phyloP scores from a whole-genome alignment of 371 early-diverging fungal genomes.

The Apophysomyces trapeziformis region DNA sequence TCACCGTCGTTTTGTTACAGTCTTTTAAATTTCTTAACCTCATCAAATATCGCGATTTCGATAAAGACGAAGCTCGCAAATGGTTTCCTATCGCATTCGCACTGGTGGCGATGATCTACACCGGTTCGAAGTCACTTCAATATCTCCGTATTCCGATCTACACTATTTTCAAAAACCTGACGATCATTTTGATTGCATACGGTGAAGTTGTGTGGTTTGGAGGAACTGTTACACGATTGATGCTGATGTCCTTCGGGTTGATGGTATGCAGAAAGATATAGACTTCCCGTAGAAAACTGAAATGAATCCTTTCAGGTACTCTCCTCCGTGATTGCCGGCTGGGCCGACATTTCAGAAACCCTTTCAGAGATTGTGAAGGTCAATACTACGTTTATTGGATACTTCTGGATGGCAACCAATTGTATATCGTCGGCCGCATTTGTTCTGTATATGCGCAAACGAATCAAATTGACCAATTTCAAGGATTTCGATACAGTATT shows the following conservation, averaged over 20 bases:
- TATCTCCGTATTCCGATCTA: conserved; percentile 94
- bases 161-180: conserved; percentile 98
- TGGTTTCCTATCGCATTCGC: conserved; percentile 92
- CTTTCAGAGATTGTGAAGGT: conserved; percentile 35
- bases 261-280: conserved; percentile 64
- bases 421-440: conserved; percentile 93
- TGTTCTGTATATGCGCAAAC: conserved; percentile 89
- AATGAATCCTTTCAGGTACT: conserved; percentile 52
- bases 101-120: conserved; percentile 96
- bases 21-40: conserved; percentile 65
- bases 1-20: conserved; percentile 43
- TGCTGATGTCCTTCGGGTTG: conserved; percentile 84
- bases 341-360: conserved; percentile 69
- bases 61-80: conserved; percentile 64
- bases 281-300: neutral
- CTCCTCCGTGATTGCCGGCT: conserved; percentile 91
- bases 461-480: conserved; percentile 84
- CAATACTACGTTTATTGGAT: conserved; percentile 61
- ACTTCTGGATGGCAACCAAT: conserved; percentile 88
- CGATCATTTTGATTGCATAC: conserved; percentile 96
- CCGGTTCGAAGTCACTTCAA: conserved; percentile 93
- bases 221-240: conserved; percentile 78
- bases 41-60: conserved; percentile 70
- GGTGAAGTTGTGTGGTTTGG: conserved; percentile 88
- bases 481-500: conserved; percentile 97